Evolutionary conservation across 495 filamentous ascomycete genomes (phyloP), one percentile per base, ranked within the genome.

Genomic region (Tetracladium marchalianum): DNA sequence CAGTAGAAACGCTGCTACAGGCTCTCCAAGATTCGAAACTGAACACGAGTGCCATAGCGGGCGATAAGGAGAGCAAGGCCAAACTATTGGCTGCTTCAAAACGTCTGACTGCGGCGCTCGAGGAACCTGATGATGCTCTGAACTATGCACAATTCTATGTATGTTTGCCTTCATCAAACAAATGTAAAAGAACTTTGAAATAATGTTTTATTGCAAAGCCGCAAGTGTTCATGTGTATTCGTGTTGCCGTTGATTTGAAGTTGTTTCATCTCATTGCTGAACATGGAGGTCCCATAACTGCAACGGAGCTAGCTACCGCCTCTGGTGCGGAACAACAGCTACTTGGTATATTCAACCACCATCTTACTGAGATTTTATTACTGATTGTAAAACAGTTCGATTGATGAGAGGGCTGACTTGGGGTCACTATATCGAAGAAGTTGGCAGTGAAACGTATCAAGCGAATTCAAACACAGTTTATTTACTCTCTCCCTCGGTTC

Each of bases 201-300:
- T 27, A 27, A 27, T 6, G 13, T 38, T n/a, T n/a, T 18, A 15
- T 9, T 19, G 19, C 13, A 6, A n/a, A 56, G 53, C 53, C 53
- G 3, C 49, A 44, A 5, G 43, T 43, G 5, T 49, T 38, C 13
- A 56, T 58, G 46, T 50, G 51, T 35, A 43, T 37, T 40, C 40
- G 50, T 44, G 45, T 55, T 31, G 47, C 55, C 1, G 33, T 58
- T 5, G 52, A 55, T 31, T 42, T 58, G 35, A 58, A 55, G 16
- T 15, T 58, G 11, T 49, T 55, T 19, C 31, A 47, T n/a, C 45
- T 52, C 27, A 44, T 52, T 11, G 45, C 50, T 12, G 32, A 46
- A 1, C 12, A 42, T 32, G 31, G 36, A n/a, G 36, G 38, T 34
- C 5, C 31, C 27, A 55, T 55, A 17, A 44, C 55, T 9, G 40